phyloP scores from a whole-genome alignment of 306 rosid species.

The Vicia villosa region DNA sequence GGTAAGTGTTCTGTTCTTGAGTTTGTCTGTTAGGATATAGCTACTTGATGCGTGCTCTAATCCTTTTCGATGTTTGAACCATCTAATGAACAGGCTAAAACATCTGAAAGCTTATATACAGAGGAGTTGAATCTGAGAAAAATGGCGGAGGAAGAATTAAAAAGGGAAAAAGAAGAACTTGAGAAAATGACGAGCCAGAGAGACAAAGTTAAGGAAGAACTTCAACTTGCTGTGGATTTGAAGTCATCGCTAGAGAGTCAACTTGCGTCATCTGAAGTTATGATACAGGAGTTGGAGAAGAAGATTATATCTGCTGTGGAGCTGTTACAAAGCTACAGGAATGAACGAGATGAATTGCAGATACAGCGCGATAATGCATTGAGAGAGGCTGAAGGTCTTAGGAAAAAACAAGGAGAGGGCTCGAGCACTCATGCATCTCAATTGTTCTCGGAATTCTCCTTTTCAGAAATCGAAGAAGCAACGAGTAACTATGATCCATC shows the following conservation, averaged over 20 bases:
- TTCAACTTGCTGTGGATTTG: conserved; percentile 53
- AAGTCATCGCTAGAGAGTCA: conserved; percentile 69
- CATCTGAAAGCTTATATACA: conserved; percentile 59
- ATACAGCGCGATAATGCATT: conserved; percentile 69
- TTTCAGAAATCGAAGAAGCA: conserved; percentile 78
- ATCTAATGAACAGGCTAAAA: conserved; percentile 62
- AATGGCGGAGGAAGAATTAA: conserved; percentile 61
- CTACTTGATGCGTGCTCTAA: conserved; percentile 29
- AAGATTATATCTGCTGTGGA: conserved; percentile 76
- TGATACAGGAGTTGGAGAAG: conserved; percentile 62
- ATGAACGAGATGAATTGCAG: conserved; percentile 72
- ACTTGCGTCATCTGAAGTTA: conserved; percentile 61
- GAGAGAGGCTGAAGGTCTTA: conserved; percentile 85
- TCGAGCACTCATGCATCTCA: conserved; percentile 48
- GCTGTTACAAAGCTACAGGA: conserved; percentile 64
- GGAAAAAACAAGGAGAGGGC: conserved; percentile 67
- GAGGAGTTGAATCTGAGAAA: conserved; percentile 64
- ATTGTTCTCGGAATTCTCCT: conserved; percentile 71
- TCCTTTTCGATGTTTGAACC: conserved; percentile 19
- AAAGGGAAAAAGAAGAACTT: conserved; percentile 55
- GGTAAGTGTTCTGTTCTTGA: conserved; percentile 48
- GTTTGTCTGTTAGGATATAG: not conserved
- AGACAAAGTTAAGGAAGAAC: conserved; percentile 64
- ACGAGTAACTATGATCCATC: conserved; percentile 61
- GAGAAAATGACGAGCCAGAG: conserved; percentile 50